Evolutionary conservation across 768 basidiomycete genomes (phyloP).

Genomic region (Suillus paluster): DNA sequence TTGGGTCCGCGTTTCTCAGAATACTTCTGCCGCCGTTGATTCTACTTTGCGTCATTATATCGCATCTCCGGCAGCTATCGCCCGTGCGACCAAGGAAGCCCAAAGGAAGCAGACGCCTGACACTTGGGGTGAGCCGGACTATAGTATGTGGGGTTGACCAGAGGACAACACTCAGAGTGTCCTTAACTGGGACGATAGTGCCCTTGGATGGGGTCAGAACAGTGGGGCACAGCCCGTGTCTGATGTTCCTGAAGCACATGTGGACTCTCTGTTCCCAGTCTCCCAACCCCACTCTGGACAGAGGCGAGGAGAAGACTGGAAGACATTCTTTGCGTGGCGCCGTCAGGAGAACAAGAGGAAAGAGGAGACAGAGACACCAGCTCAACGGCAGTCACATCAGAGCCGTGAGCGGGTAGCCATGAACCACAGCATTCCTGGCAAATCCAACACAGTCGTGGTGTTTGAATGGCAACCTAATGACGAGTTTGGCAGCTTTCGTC

Average conservation of each 20-base stretch:
- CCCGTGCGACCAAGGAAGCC: neutral
- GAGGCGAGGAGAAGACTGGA: neutral
- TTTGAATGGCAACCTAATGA: conserved; percentile 1
- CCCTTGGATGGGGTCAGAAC: neutral
- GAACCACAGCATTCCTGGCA: neutral
- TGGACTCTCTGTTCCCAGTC: neutral
- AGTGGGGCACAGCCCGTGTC: neutral
- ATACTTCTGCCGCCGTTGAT: neutral
- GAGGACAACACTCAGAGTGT: neutral
- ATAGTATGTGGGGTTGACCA: neutral
- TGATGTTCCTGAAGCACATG: neutral
- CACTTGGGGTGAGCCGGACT: neutral
- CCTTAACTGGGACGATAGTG: neutral
- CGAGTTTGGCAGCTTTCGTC: neutral
- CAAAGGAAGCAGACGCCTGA: neutral
- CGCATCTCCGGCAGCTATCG: neutral
- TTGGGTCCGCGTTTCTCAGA: neutral
- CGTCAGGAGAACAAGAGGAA: neutral
- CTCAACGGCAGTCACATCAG: neutral
- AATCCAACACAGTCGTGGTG: neutral
- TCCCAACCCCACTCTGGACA: neutral
- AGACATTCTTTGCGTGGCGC: neutral
- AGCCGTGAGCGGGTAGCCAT: neutral
- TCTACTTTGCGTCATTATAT: neutral
- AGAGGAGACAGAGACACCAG: neutral